Evolutionary conservation across 805 yeast species (phyloP), one percentile per base, ranked within the genome.

Genomic region (Candida argentea): DNA sequence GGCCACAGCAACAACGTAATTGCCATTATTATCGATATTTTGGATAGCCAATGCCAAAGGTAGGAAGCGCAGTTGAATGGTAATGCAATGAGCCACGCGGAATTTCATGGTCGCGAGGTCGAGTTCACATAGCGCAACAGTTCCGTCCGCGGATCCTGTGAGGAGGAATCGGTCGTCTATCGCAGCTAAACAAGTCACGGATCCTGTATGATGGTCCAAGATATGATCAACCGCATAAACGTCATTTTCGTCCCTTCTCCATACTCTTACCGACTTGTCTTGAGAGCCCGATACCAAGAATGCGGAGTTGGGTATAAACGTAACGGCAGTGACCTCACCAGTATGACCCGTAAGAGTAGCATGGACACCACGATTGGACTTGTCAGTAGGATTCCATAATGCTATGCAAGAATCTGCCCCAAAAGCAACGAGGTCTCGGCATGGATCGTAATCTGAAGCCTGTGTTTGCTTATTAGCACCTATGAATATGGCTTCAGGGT

Each of bases 381-480:
- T 20, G 16, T 57, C 56, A 12, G 69, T 45, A 2, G 87, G 82
- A n/a, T 68, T 55, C 76, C 85, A 80, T 21, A 83, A 48, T 0
- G 89, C 85, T 27, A 82, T 57, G 11, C 70, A 65, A 24, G 58
- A 64, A 2, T 73, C 70, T 0, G 91, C 84, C 5, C 87, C 94
- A 48, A 64, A 83, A 0, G 91, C 93, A 5, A 80, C 62, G 4
- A 67, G 31, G 14, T 57, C 43, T 7, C 42, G 39, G 1, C 31
- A 29, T 0, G 44, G 30, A 33, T 65, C 59, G 38, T 65, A 67
- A 41, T 74, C 86, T 14, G 76, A 65, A 5, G 68, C 72, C 34
- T 67, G 70, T 4, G 73, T 57, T 40, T 77, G 84, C 34, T 67
- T 69, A 46, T 81, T 82, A 20, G 84, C 85, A 10, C 93, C 93